These are phyloP conservation scores for Talaromyces trachyspermus DNA, from an alignment of 495 filamentous ascomycete genomes.

Conservation along the genomic window DNA sequence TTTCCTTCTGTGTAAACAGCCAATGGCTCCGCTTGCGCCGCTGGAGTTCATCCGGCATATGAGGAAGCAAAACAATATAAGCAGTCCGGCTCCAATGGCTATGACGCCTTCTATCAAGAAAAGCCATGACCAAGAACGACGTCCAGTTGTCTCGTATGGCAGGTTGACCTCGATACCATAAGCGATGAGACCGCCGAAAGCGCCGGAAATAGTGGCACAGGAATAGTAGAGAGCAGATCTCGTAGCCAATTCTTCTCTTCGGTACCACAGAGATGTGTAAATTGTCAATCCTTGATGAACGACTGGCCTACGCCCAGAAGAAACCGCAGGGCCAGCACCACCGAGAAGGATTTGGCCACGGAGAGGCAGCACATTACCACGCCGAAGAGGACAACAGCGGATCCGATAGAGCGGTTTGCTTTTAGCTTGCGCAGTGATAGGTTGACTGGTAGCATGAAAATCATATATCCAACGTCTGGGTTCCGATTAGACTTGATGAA, in stretches of 20 bases:
- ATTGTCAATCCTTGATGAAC: slow-evolving; percentile 40
- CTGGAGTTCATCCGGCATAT: not conserved
- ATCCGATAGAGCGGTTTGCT: not conserved
- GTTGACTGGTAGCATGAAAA: slow-evolving; percentile 38
- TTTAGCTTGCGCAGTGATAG: slow-evolving; percentile 5
- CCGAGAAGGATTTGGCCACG: slow-evolving; percentile 38
- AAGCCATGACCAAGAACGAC: not conserved
- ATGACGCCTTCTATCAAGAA: slow-evolving; percentile 1
- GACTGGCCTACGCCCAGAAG: slow-evolving; percentile 34
- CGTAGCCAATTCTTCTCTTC: slow-evolving; percentile 41
- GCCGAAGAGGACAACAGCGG: slow-evolving; percentile 16
- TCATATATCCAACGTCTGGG: slow-evolving; percentile 27
- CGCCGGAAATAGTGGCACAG: slow-evolving; percentile 40
- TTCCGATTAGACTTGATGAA: not conserved
- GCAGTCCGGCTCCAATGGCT: not conserved
- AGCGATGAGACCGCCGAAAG: slow-evolving; percentile 45
- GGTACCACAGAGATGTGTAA: slow-evolving; percentile 46
- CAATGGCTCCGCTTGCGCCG: not conserved
- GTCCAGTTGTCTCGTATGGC: not conserved
- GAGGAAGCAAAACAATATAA: not conserved
- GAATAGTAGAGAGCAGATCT: slow-evolving; percentile 44
- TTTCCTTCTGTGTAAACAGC: not conserved
- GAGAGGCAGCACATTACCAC: slow-evolving; percentile 30
- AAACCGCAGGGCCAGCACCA: slow-evolving; percentile 39
- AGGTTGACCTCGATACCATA: slow-evolving; percentile 21